A percentile compares a stretch with the other conserved stretches of the same genome.
phyloP scores from a whole-genome alignment of 148 eudicot species.

The Tetragonia tetragonoides region DNA sequence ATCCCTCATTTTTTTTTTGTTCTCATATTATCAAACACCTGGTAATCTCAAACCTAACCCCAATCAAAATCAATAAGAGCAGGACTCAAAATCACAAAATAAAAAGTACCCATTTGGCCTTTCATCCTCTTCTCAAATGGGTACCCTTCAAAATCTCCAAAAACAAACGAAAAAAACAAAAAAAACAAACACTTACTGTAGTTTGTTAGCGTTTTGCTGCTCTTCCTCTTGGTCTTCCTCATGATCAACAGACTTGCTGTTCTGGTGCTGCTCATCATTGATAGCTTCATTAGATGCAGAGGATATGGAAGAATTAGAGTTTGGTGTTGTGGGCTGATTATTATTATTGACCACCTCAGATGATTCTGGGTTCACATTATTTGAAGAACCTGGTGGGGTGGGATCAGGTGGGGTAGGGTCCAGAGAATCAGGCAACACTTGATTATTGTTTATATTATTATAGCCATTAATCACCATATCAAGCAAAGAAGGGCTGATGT shows the following conservation, averaged over 20 bases:
- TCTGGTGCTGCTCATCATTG: constrained; percentile 13
- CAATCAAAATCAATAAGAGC: not conserved
- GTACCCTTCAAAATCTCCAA: constrained; percentile 19
- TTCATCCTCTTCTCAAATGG: constrained; percentile 29
- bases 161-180: not conserved
- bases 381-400: not conserved
- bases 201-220: constrained; percentile 33
- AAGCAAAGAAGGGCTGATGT: constrained; percentile 24
- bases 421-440: not conserved
- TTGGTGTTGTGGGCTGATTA: constrained; percentile 54
- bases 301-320: constrained; percentile 45
- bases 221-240: constrained; percentile 24
- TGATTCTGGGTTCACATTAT: constrained; percentile 18
- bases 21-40: constrained; percentile 12
- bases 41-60: constrained; percentile 16
- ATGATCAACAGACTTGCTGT: constrained; percentile 18
- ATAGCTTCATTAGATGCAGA: constrained; percentile 38
- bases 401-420: constrained; percentile 23
- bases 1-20: not conserved
- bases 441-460: not conserved
- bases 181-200: constrained; percentile 32
- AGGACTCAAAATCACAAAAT: constrained; percentile 6
- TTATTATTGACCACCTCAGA: constrained; percentile 28
- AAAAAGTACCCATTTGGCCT: constrained; percentile 30
- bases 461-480: constrained; percentile 20